Base-by-base conservation (phyloP, 2,329 filamentous ascomycete genomes). In the Beauveria asiatica region DNA sequence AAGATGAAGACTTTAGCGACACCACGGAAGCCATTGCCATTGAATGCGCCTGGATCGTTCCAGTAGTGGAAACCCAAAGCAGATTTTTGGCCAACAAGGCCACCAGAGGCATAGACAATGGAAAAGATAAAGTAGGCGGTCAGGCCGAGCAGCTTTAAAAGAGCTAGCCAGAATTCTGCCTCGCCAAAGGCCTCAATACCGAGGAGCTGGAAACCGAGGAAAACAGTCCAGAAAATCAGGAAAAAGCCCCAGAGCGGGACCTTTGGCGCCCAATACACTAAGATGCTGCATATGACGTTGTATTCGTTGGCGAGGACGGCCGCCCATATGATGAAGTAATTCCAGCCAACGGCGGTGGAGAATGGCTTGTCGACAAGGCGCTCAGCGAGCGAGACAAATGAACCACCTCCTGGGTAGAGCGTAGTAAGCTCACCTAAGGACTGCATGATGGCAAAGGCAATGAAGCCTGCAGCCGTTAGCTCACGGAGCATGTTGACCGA, bases 161-260 rank as follows among this genome's bases (percentile, higher is more conserved):
- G 78, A 0, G 88, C 86, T 60, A 92, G 81, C 87, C 88, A 92
- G 68, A 92, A 91, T 68, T 93, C 89, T 10, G 87, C 84, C 69
- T 92, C 89, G 16, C 89, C 89, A 69, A 91, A 92, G 3, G 86
- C 83, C 65, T 86, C 83, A 1, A 92, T 85, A 1, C 87, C 87
- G 1, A 91, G 75, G 39, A 91, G 78, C 67, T 91, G 89, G 61
- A 91, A 84, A 0, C 74, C 78, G 1, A 86, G 77, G 64, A 92
- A 89, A 0, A 84, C 73, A n/a, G 84, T 81, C 84, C 88, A 91
- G 65, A 91, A 85, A n/a, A 91, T 80, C 33, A 87, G 75, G 61
- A 91, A 90, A 68, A 79, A 92, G 62, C 77, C 87, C 87, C 76
- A 90, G 68, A 81, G 74, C 60, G 80, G 88, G 49, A 79, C 78